Conservation (phyloP, 2,329 filamentous ascomycete genomes). For the Teratosphaeria pseudoeucalypti region DNA sequence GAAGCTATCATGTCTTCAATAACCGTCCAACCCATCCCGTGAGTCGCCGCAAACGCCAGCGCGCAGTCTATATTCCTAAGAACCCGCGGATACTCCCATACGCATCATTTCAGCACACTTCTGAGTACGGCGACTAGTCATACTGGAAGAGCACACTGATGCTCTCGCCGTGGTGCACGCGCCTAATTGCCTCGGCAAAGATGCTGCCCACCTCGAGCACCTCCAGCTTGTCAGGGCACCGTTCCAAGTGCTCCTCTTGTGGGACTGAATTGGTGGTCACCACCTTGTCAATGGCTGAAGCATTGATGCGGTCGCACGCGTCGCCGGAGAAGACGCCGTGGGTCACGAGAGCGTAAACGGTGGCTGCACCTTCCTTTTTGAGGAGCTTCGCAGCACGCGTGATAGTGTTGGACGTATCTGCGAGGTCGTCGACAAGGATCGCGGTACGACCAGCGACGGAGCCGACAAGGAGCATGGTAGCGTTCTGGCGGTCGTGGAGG, state of each 20-base stretch:
- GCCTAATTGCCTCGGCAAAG: constrained; percentile 88
- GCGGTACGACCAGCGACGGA: constrained; percentile 71
- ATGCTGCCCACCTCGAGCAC: constrained; percentile 80
- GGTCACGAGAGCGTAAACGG: constrained; percentile 84
- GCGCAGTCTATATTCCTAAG: background rate
- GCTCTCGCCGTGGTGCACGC: constrained; percentile 94
- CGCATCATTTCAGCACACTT: background rate
- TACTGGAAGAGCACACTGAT: constrained; percentile 92
- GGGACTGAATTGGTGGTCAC: constrained; percentile 92
- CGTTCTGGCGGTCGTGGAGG: constrained; percentile 69
- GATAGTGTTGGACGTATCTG: constrained; percentile 94
- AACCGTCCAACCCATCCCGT: background rate
- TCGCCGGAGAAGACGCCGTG: constrained; percentile 94
- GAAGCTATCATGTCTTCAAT: background rate
- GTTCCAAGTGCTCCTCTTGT: constrained; percentile 64
- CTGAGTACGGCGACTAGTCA: constrained; percentile 40
- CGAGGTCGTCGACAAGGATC: constrained; percentile 88
- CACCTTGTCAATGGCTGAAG: constrained; percentile 73
- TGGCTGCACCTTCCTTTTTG: constrained; percentile 82
- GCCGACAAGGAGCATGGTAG: constrained; percentile 89
- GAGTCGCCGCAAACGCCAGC: background rate
- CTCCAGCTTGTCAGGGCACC: constrained; percentile 70
- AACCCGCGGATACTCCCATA: background rate
- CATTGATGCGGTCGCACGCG: constrained; percentile 87
- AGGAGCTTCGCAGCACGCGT: constrained; percentile 92